Evolutionary conservation across 164 flowering plant species (phyloP).

Genomic region (Sedum album): DNA sequence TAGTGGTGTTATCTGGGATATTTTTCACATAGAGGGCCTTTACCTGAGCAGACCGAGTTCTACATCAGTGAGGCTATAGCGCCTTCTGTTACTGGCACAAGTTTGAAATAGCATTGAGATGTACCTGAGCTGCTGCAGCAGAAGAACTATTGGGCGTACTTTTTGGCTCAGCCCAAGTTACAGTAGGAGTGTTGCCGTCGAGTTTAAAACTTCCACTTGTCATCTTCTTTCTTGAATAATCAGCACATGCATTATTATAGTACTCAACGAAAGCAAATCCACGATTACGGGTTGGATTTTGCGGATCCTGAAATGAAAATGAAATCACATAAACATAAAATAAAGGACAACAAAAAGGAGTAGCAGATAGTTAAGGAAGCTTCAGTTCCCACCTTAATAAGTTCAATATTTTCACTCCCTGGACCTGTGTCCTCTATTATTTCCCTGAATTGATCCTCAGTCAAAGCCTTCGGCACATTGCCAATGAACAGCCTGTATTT

Average conservation of each 20-base stretch:
- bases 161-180: constrained; percentile 88
- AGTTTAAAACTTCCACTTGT: constrained; percentile 60
- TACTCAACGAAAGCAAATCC: constrained; percentile 88
- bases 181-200: constrained; percentile 61
- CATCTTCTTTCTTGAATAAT: constrained; percentile 79
- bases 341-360: not conserved
- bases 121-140: constrained; percentile 40
- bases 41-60: constrained; percentile 36
- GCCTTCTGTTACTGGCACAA: not conserved
- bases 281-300: constrained; percentile 59
- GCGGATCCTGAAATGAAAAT: constrained; percentile 48
- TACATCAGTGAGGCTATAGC: too few species aligned
- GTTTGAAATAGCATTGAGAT: not conserved
- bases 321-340: not conserved
- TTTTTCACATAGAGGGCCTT: constrained; percentile 86
- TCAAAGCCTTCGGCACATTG: constrained; percentile 72
- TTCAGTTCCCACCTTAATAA: constrained; percentile 49
- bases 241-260: constrained; percentile 87
- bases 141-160: constrained; percentile 49
- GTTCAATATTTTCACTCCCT: constrained; percentile 57
- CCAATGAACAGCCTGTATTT: constrained; percentile 79
- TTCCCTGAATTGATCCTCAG: constrained; percentile 54
- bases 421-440: constrained; percentile 65
- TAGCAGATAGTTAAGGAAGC: not conserved
- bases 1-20: constrained; percentile 57